Base-by-base conservation (phyloP, 176 grass and related monocot species). In the Cenchrus purpureus region DNA sequence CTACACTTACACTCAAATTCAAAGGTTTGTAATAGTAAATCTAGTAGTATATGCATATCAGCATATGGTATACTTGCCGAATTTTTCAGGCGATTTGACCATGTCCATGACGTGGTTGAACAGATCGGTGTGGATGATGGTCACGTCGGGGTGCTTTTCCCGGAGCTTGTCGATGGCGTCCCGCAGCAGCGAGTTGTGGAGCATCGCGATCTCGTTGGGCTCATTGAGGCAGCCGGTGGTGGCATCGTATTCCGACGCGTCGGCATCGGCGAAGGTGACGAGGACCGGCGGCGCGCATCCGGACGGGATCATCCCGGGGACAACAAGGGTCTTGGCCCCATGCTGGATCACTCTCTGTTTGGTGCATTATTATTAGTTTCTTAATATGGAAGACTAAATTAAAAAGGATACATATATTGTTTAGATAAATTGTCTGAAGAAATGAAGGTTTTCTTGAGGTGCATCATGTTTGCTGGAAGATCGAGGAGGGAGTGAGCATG, bases 181-280 rank as follows among this genome's bases (percentile, higher is more conserved):
- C 25, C 76, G 68, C 16, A 96, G 73, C 51, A 91, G 34, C 15
- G 73, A 55, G 77, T 96, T 93, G 73, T 96, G 91, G 15, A 73
- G 63, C 15, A 43, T 29, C 44, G 68, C 68, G 17, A 96, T 54
- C 16, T 70, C 65, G 73, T 96, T 93, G 14, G 49, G 51, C 9
- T 60, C 81, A 16, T 72, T 83, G 54, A 89, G 85, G 68, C 91
- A 95, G 3, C 91, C 91, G 2, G 84, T 89, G 46, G 65, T 13
- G 12, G 77, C 31, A 1, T 90, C 84, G n/a, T 89, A 93, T 0
- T 62, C 88, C 4, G 83, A 54, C n/a, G 83, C 73, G 73, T 80
- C 49, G 8, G 5, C 42, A 20, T 28, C 81, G 12, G 45, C 37
- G 55, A 80, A 84, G 12, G 85, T 40, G 17, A 48, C 62, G 20